Conservation (phyloP, 495 filamentous ascomycete species). For the Saxispiralis lemnorum region DNA sequence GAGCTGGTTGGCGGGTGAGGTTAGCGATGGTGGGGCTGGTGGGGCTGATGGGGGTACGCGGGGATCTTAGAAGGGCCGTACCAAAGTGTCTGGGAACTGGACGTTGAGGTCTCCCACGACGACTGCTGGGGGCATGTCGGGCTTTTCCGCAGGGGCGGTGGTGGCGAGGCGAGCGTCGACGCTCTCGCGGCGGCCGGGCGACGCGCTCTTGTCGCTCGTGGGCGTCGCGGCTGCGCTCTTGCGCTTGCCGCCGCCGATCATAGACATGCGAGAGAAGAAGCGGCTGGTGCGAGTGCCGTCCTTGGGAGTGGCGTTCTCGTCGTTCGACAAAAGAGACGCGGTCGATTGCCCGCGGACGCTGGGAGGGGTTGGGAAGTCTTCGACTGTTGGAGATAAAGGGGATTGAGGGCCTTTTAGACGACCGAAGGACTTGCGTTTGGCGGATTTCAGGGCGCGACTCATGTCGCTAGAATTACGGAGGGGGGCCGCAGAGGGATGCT, state of each 20-base stretch:
- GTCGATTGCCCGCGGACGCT: constrained; percentile 24
- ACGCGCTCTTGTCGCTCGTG: not conserved
- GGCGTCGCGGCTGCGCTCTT: constrained; percentile 32
- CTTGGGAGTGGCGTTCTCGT: constrained; percentile 18
- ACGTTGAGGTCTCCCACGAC: constrained; percentile 79
- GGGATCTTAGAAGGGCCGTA: constrained; percentile 14
- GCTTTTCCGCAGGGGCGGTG: not conserved
- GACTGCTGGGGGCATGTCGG: constrained; percentile 23
- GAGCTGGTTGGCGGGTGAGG: too few species aligned
- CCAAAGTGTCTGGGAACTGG: constrained; percentile 77
- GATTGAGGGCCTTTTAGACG: constrained; percentile 23
- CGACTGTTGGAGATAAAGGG: constrained; percentile 17
- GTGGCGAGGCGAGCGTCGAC: too few species aligned
- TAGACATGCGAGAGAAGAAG: constrained; percentile 66
- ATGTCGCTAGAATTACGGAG: too few species aligned
- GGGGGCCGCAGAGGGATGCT: not conserved
- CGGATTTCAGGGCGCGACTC: constrained; percentile 1
- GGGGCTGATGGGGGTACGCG: not conserved
- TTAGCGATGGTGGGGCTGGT: too few species aligned
- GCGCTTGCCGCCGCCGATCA: constrained; percentile 42
- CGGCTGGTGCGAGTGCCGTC: constrained; percentile 51
- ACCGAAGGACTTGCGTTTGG: constrained; percentile 23
- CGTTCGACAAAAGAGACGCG: constrained; percentile 7
- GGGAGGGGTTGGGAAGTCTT: constrained; percentile 27
- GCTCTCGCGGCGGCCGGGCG: too few species aligned